phyloP scores from a whole-genome alignment of 352 stramenopile species.

The Globisporangium paddicum region DNA sequence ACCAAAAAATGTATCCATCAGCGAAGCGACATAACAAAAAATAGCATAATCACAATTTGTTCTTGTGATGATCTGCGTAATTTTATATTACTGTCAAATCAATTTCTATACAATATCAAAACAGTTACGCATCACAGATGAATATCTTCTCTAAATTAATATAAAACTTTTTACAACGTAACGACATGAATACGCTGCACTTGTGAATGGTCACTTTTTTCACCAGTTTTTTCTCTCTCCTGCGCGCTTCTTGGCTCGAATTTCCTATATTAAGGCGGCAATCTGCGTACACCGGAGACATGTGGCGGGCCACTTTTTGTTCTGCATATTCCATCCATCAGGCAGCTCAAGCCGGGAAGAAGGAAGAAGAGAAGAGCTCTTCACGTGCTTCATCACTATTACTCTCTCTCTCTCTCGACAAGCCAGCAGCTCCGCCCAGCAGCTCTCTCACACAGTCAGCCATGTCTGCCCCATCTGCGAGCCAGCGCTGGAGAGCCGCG shows the following conservation, averaged over 20 bases:
- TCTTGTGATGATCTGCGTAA: too few species aligned
- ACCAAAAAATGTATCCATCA: too few species aligned
- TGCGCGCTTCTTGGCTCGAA: neutral
- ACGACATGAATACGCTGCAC: too few species aligned
- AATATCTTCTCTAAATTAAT: too few species aligned
- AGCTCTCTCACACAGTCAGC: neutral
- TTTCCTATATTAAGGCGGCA: neutral
- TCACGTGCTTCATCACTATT: neutral
- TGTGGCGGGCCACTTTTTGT: too few species aligned
- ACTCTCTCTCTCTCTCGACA: neutral
- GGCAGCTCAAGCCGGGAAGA: neutral
- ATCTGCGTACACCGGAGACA: too few species aligned
- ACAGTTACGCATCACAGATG: too few species aligned
- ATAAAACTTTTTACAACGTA: too few species aligned
- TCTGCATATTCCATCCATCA: slow-evolving; percentile 8
- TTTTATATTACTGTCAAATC: too few species aligned
- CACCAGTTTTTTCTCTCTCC: neutral
- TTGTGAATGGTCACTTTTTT: neutral
- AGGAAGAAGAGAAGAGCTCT: neutral
- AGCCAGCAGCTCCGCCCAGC: neutral
- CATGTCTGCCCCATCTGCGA: neutral
- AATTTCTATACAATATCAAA: too few species aligned
- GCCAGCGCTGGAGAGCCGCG: slow-evolving; percentile 5
- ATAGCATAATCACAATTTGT: too few species aligned
- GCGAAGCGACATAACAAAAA: too few species aligned